Percentiles rank a stretch among this genome's conserved stretches.
Evolutionary conservation across 1,139 yeast genomes (phyloP).

Genomic region (Geotrichum fermentans): DNA sequence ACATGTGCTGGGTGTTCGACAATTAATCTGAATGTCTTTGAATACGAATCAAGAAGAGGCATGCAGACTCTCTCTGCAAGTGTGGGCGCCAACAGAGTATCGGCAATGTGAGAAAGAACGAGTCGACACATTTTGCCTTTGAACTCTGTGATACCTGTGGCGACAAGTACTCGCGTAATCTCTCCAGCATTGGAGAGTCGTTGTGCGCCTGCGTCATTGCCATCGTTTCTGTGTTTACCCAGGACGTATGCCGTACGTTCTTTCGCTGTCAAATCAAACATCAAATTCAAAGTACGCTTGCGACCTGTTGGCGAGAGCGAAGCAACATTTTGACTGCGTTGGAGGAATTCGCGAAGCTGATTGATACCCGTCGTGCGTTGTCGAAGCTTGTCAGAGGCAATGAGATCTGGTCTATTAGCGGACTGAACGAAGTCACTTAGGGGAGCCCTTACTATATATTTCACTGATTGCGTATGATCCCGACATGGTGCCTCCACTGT

Average conservation of each 20-base stretch:
- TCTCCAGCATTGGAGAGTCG: slow-evolving; percentile 13
- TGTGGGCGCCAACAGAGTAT: slow-evolving; percentile 12
- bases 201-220: slow-evolving; percentile 9
- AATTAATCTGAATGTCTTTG: slow-evolving; percentile 12
- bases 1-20: slow-evolving; percentile 14
- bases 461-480: slow-evolving; percentile 3
- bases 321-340: slow-evolving; percentile 1
- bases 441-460: slow-evolving; percentile 6
- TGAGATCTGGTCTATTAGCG: slow-evolving; percentile 9
- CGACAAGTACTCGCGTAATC: slow-evolving; percentile 5
- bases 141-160: slow-evolving; percentile 8
- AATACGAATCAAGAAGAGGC: slow-evolving; percentile 14
- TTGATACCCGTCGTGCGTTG: slow-evolving; percentile 16
- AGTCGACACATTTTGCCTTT: slow-evolving; percentile 9
- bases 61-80: slow-evolving; percentile 12
- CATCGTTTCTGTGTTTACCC: slow-evolving; percentile 6
- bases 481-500: not conserved
- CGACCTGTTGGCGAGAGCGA: slow-evolving; percentile 5
- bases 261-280: slow-evolving; percentile 6
- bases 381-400: slow-evolving; percentile 17
- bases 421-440: not conserved
- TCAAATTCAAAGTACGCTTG: slow-evolving; percentile 4
- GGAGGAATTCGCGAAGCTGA: slow-evolving; percentile 12
- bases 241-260: slow-evolving; percentile 13
- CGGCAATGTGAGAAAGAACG: slow-evolving; percentile 10